Percentiles rank a stretch among this genome's conserved stretches.
Conservation (phyloP, 2,329 filamentous ascomycete species). For the Colletotrichum sp. region DNA sequence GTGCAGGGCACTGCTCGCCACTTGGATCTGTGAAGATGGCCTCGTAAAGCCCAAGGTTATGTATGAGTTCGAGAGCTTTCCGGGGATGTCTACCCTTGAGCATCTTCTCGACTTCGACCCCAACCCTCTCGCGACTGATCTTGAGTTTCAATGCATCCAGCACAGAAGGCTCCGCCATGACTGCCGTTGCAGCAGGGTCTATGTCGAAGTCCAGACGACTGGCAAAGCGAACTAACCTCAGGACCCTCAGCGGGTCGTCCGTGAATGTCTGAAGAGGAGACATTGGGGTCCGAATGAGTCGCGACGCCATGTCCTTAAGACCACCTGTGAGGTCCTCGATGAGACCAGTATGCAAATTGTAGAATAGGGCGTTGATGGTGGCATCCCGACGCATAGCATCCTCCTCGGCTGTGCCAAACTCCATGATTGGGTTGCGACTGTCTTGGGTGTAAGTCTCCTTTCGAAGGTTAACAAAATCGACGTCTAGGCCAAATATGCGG, state of each 20-base stretch:
- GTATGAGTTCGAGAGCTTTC: conserved; percentile 67
- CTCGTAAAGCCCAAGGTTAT: conserved; percentile 70
- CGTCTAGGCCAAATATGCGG: conserved; percentile 82
- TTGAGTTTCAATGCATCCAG: conserved; percentile 80
- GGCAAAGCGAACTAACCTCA: conserved; percentile 89
- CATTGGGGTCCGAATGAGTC: conserved; percentile 83
- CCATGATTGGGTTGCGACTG: conserved; percentile 88
- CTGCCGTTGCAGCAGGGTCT: conserved; percentile 68
- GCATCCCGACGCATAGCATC: conserved; percentile 90
- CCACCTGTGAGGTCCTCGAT: conserved; percentile 90
- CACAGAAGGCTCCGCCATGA: conserved; percentile 83
- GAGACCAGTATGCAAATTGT: conserved; percentile 79
- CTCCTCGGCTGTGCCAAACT: conserved; percentile 90
- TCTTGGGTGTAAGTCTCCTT: conserved; percentile 92
- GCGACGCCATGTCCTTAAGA: conserved; percentile 72
- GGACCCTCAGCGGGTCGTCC: conserved; percentile 87
- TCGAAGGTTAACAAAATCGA: conserved; percentile 93
- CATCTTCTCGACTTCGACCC: conserved; percentile 91
- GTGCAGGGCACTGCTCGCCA: conserved; percentile 53
- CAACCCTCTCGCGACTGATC: conserved; percentile 90
- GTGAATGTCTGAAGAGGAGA: conserved; percentile 91
- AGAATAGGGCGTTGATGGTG: conserved; percentile 95
- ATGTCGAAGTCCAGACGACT: conserved; percentile 83
- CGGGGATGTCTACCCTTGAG: conserved; percentile 70
- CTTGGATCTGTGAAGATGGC: conserved; percentile 76